Conservation (phyloP, 2,329 filamentous ascomycete genomes). For the Pyrenophora teres region DNA sequence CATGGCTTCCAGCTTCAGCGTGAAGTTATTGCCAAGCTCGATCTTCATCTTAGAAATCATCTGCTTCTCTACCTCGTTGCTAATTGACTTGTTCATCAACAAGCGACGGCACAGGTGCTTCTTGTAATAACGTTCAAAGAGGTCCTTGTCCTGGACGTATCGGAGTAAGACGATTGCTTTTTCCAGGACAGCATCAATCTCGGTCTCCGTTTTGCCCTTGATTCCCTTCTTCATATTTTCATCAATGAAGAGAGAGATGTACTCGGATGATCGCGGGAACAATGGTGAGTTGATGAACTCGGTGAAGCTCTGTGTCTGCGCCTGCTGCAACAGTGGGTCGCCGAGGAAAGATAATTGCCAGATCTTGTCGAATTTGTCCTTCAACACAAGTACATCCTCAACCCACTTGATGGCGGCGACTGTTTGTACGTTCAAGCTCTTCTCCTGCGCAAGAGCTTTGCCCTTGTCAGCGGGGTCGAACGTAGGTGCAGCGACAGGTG, state of each 20-base stretch:
- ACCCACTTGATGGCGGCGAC: slow-evolving; percentile 92
- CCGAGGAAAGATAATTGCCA: slow-evolving; percentile 73
- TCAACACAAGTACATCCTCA: slow-evolving; percentile 82
- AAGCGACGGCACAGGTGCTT: slow-evolving; percentile 89
- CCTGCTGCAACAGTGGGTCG: slow-evolving; percentile 78
- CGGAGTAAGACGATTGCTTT: slow-evolving; percentile 87
- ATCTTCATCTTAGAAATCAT: slow-evolving; percentile 98
- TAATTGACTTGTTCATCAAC: slow-evolving; percentile 86
- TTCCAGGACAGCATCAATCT: slow-evolving; percentile 82
- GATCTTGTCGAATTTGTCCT: slow-evolving; percentile 86
- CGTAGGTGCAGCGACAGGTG: slow-evolving; percentile 51
- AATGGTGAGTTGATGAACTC: slow-evolving; percentile 80
- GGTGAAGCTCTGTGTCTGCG: slow-evolving; percentile 83
- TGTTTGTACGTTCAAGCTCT: slow-evolving; percentile 74
- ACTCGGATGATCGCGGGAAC: slow-evolving; percentile 85
- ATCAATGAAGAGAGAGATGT: slow-evolving; percentile 94
- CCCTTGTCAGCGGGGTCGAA: slow-evolving; percentile 58
- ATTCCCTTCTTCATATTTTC: slow-evolving; percentile 94
- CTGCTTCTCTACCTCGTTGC: slow-evolving; percentile 88
- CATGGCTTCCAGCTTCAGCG: slow-evolving; percentile 92
- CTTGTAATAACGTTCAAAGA: slow-evolving; percentile 98
- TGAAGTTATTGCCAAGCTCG: slow-evolving; percentile 93
- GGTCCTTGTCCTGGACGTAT: slow-evolving; percentile 88
- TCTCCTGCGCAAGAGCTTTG: slow-evolving; percentile 51
- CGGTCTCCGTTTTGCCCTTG: slow-evolving; percentile 86